Evolutionary conservation across 805 yeast genomes (phyloP), one percentile per base, ranked within the genome.

Genomic region (Starmerella vitae): DNA sequence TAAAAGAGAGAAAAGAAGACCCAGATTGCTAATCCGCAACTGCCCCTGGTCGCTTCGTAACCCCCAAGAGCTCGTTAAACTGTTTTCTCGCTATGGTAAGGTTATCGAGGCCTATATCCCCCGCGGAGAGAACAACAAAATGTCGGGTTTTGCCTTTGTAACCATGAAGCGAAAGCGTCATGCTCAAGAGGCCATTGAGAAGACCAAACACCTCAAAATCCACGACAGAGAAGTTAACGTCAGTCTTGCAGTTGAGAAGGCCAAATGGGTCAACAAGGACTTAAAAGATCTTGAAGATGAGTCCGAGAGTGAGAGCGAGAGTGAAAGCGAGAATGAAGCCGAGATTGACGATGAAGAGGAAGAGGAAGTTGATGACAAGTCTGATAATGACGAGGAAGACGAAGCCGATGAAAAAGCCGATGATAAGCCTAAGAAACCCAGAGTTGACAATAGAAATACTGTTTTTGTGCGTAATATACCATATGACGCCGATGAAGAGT

Each of bases 61-160:
- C 44, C 78, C 93, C 4, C 73, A 73, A 4, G 74, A 72, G 39
- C 66, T 91, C 52, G 76, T 71, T 53, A 76, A 76, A 50, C 54
- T 75, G 6, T 91, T 91, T 55, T 61, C 68, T 41, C 74, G 74
- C 53, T 91, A 64, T 56, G 98, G 98, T 37, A 77, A 80, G 21
- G 94, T 91, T 26, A 74, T 72, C 20, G 94, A 85, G 54, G 93
- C 88, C 0, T 74, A 75, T 49, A 83, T 91, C 49, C 98, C 98
- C 34, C 74, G 82, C 53, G 83, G 81, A 54, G 68, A 71, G 34
- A 93, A 84, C 36, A 94, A 95, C 13, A 76, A 72, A 57, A 80
- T 91, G 91, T 65, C 78, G 44, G 98, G 98, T 9, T 91, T 88
- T 69, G 98, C 85, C 0, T 91, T 91, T 59, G 85, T 91, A 8